phyloP scores from a whole-genome alignment of 768 basidiomycete species.

The Lactarius sp. region DNA sequence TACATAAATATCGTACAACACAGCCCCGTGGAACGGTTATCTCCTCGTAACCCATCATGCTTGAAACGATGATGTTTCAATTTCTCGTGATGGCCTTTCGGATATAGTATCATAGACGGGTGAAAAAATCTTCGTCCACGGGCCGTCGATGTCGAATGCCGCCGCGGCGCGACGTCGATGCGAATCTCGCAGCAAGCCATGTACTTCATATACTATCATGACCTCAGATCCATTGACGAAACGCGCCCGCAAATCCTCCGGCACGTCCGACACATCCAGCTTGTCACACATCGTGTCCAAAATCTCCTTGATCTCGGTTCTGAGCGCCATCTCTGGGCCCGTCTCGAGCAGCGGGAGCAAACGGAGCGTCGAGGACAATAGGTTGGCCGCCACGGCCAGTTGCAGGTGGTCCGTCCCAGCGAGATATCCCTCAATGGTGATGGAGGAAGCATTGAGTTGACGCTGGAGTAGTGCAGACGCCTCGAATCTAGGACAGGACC shows the following conservation, averaged over 20 bases:
- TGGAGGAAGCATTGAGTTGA: not conserved
- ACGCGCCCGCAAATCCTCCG: slow-evolving; percentile 1
- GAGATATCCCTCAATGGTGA: not conserved
- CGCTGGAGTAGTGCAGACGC: not conserved
- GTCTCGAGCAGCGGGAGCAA: not conserved
- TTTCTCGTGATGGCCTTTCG: no score
- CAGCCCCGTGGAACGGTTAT: no score
- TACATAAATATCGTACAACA: no score
- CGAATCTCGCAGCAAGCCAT: not conserved
- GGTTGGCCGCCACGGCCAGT: not conserved
- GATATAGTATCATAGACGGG: not conserved
- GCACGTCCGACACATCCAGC: not conserved
- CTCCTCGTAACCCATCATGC: no score
- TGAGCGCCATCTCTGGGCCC: not conserved
- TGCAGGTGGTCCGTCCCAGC: not conserved
- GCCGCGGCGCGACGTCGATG: not conserved
- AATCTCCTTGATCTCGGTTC: not conserved
- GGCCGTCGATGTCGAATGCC: slow-evolving; percentile 1
- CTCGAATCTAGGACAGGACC: not conserved
- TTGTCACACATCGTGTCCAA: not conserved
- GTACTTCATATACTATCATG: not conserved
- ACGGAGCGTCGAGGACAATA: not conserved
- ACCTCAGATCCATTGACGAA: slow-evolving; percentile 8
- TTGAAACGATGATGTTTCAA: no score
- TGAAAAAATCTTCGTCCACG: slow-evolving; percentile 12